Percentiles rank a stretch among this genome's conserved stretches.
Conservation (phyloP, 441 rosid species). For the Gossypium armourianum region DNA sequence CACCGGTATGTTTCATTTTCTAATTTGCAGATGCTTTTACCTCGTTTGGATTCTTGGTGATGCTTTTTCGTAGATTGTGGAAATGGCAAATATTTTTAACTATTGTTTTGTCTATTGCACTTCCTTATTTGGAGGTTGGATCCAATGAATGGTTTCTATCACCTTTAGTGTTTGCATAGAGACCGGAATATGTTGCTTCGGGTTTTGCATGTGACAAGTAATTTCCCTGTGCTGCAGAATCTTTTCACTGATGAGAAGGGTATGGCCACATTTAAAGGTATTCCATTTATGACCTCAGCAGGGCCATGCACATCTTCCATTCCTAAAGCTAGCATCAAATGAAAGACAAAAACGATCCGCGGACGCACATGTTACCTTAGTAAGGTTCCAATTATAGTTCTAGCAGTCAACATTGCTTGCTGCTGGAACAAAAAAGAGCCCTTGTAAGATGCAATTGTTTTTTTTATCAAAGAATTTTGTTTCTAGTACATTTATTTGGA, state of each 20-base stretch:
- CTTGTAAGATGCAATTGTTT: neutral
- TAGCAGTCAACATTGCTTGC: neutral
- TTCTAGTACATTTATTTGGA: neutral
- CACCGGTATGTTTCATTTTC: constrained; percentile 47
- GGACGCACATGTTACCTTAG: neutral
- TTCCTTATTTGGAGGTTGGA: neutral
- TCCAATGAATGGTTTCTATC: neutral
- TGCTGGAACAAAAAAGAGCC: neutral
- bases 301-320: constrained; percentile 70
- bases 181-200: neutral
- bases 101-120: neutral
- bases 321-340: constrained; percentile 67
- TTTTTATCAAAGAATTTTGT: neutral
- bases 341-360: constrained; percentile 11
- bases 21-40: neutral
- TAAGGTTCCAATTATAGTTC: neutral
- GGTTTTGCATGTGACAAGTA: neutral
- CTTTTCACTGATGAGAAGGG: constrained; percentile 79
- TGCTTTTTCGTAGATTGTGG: neutral
- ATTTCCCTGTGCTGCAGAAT: constrained; percentile 42
- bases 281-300: constrained; percentile 79
- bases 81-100: neutral
- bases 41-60: neutral
- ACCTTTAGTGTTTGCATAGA: neutral
- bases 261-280: constrained; percentile 79